Base-by-base conservation (phyloP, 345 rosid genomes). In the Raphanus sativus region DNA sequence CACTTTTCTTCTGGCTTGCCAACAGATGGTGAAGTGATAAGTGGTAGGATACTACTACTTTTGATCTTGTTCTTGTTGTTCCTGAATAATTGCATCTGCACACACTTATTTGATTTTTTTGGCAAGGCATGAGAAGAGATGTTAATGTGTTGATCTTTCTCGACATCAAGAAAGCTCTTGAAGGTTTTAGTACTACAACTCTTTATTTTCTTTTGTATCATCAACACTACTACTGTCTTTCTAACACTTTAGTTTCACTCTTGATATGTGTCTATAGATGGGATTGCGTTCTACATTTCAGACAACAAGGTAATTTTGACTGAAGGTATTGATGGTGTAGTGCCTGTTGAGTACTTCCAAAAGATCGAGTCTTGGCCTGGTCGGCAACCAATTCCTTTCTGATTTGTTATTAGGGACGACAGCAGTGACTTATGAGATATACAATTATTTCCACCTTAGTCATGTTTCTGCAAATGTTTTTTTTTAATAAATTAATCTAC, bases 1-100 rank as follows among this genome's bases (percentile, higher is more conserved):
- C 98, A 92, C 86, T 95, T 95, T 84, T 87, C 97, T 33, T 70
- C 85, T 74, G 98, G 98, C 74, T 83, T 94, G 77, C 99, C 98
- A n/a, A 81, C 87, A 5, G 96, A 92, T 62, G 94, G 91, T 64
- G 86, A 87, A 83, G 97, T 94, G n/a, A 90, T 92, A 17, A 92
- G 97, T 60, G 97, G 98, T 90, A 83, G 75, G 86, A 24, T 6
- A 21, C 21, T 6, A 21, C 21, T 21, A 21, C 21, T 21, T 32
- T 75, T 24, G 15, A 52, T 74, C 67, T 4, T 42, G 0, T 21
- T 3, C 48, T 21, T 32, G 34, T 6, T 32, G 34, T 32, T 32
- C 34, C 34, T 32, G 34, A 32, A 6, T 32, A 32, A 21, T 21
- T 32, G 34, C 34, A 32, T 32, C 5, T 32, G 34, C 34, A 32